Base-by-base conservation (phyloP, 2,329 filamentous ascomycete species). In the Leptographium wingfieldii region DNA sequence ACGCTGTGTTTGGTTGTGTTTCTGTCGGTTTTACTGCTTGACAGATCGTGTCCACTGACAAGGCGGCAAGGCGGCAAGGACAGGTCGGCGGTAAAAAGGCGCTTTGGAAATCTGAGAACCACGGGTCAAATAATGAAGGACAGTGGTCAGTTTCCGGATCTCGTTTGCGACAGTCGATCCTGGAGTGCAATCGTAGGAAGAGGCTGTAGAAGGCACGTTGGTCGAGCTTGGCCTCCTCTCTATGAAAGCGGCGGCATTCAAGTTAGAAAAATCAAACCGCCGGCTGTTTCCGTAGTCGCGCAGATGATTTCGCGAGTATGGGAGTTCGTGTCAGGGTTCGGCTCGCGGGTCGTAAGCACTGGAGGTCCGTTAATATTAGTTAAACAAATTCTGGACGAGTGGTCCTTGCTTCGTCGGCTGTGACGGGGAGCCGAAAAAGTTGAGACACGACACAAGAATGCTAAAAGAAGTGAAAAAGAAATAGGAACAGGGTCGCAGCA, bases 381-480 rank as follows among this genome's bases (percentile, higher is more conserved):
- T 57, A 46, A 57, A 51, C n/a, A 46, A 57, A 51, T 51, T 19
- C 22, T 27, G 33, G 38, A 22, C 29, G 46, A 27, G 29, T 43
- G 56, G 31, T 49, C 40, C 40, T 43, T 49, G 40, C 40, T 33
- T 33, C 9, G 25, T 25, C 29, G 27, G 56, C 25, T 16, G 56
- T 38, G 56, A 46, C n/a, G 48, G 49, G 25, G 33, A 25, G 49
- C n/a, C 48, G 16, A 33, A 25, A 48, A 27, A 58, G 29, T 43
- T 54, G 57, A 58, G 57, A 54, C 57, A 58, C 31, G 25, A 58
- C n/a, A 31, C n/a, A 35, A 31, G 14, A 29, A 7, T 22, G 22
- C 56, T 33, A 58, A 19, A 31, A 46, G 49, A 60, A 56, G 55
- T 56, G 19, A 31, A 29, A 54, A 25, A 58, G 25, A 58, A 57